Evolutionary conservation across 495 filamentous ascomycete species (phyloP).

Genomic region (Penicillium dipodomyicola): DNA sequence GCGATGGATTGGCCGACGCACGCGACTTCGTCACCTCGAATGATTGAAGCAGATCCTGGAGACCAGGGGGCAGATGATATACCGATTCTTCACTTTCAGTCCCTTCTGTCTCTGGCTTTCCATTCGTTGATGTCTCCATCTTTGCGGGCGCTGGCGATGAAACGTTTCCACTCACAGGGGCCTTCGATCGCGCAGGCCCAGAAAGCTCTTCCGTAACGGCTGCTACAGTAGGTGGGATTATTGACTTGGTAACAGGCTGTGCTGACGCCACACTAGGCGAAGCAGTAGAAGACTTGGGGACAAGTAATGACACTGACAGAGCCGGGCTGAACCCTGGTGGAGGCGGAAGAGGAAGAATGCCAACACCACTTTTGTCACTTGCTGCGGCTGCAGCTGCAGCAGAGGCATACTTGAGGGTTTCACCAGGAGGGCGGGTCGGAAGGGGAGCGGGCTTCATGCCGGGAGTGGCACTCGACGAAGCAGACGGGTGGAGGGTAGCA

Average conservation of each 20-base stretch:
- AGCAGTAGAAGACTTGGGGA: slow-evolving; percentile 48
- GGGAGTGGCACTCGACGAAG: slow-evolving; percentile 59
- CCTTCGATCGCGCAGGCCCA: slow-evolving; percentile 44
- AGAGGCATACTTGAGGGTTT: slow-evolving; percentile 93
- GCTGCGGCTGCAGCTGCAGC: slow-evolving; percentile 93
- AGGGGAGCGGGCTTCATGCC: slow-evolving; percentile 90
- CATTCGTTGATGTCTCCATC: slow-evolving; percentile 31
- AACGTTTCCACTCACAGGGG: slow-evolving; percentile 31
- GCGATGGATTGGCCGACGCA: slow-evolving; percentile 51
- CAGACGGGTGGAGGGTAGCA: slow-evolving; percentile 64
- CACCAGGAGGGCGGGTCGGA: slow-evolving; percentile 79
- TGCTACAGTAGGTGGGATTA: slow-evolving; percentile 35
- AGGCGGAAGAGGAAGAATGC: slow-evolving; percentile 88
- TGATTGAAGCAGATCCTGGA: slow-evolving; percentile 86
- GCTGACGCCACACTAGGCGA: slow-evolving; percentile 54
- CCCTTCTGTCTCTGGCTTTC: slow-evolving; percentile 37
- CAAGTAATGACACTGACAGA: slow-evolving; percentile 43
- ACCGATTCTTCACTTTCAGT: slow-evolving; percentile 67
- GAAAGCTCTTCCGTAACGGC: slow-evolving; percentile 37
- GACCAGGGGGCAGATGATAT: slow-evolving; percentile 86
- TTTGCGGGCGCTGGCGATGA: slow-evolving; percentile 27
- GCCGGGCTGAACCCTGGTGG: slow-evolving; percentile 65
- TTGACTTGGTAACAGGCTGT: slow-evolving; percentile 48
- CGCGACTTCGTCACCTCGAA: slow-evolving; percentile 81
- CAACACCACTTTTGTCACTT: slow-evolving; percentile 80